A percentile compares a stretch with the other conserved stretches of the same genome.
phyloP scores from a whole-genome alignment of 129 eudicot species.

The Scalesia atractyloides region DNA sequence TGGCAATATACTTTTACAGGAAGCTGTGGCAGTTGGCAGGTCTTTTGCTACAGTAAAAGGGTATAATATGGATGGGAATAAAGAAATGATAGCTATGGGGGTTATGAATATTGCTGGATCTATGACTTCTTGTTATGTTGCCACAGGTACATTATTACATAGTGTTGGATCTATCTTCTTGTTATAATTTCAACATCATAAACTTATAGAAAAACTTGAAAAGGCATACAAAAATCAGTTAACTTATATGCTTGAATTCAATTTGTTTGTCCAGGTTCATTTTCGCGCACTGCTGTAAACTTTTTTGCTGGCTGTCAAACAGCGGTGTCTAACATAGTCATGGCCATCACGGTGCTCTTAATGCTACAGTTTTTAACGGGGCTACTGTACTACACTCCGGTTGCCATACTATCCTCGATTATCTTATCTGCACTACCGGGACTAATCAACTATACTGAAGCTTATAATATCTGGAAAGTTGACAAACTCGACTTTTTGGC shows the following conservation, averaged over 20 bases:
- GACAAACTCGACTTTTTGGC: constrained; percentile 69
- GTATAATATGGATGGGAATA: constrained; percentile 83
- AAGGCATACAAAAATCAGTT: background rate
- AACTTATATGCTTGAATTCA: constrained; percentile 6
- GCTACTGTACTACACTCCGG: constrained; percentile 59
- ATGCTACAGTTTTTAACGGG: constrained; percentile 49
- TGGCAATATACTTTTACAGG: constrained; percentile 38
- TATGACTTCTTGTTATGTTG: constrained; percentile 77
- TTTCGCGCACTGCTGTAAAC: constrained; percentile 71
- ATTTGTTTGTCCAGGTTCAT: constrained; percentile 46
- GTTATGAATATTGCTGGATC: constrained; percentile 80
- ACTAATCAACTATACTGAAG: constrained; percentile 58
- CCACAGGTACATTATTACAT: constrained; percentile 54
- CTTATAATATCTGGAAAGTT: constrained; percentile 61
- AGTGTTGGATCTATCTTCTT: too few species aligned
- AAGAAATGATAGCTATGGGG: constrained; percentile 90
- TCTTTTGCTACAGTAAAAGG: constrained; percentile 78
- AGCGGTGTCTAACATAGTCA: constrained; percentile 61
- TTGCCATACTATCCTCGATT: constrained; percentile 61
- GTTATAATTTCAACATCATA: too few species aligned
- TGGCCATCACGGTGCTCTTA: constrained; percentile 68
- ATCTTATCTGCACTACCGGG: constrained; percentile 71
- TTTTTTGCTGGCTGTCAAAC: constrained; percentile 59
- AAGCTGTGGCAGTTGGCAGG: constrained; percentile 81
- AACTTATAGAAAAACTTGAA: too few species aligned